A percentile compares a stretch with the other conserved stretches of the same genome.
phyloP scores from a whole-genome alignment of 345 rosid genomes.

The Ceriops decandra region DNA sequence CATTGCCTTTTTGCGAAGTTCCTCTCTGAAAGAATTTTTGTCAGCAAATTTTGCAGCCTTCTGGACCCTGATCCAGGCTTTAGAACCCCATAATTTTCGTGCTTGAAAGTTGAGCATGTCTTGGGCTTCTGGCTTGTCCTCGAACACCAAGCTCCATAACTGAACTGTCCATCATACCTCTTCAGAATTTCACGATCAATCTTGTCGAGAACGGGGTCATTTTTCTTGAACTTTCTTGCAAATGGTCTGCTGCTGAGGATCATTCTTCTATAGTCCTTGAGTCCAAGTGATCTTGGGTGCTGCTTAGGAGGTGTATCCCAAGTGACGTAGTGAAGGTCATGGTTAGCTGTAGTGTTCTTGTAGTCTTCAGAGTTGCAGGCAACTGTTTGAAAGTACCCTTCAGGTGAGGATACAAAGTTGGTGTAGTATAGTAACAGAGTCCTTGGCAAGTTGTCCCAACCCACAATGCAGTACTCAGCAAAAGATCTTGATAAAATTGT shows the following conservation, averaged over 20 bases:
- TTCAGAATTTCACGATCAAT: slow-evolving; percentile 73
- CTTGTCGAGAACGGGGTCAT: slow-evolving; percentile 61
- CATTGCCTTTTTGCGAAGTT: slow-evolving; percentile 64
- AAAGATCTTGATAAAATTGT: slow-evolving; percentile 82
- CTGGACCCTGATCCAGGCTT: slow-evolving; percentile 76
- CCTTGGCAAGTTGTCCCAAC: slow-evolving; percentile 90
- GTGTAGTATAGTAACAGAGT: slow-evolving; percentile 86
- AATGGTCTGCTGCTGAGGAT: slow-evolving; percentile 71
- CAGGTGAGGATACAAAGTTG: slow-evolving; percentile 83
- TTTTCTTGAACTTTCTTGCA: slow-evolving; percentile 77
- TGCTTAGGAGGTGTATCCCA: slow-evolving; percentile 99
- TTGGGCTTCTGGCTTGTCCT: slow-evolving; percentile 18
- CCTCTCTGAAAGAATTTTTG: slow-evolving; percentile 44
- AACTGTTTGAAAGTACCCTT: slow-evolving; percentile 90
- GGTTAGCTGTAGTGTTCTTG: slow-evolving; percentile 78
- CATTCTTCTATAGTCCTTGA: slow-evolving; percentile 65
- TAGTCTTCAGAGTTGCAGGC: slow-evolving; percentile 77
- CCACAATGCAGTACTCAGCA: slow-evolving; percentile 67
- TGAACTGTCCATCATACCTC: slow-evolving; percentile 33
- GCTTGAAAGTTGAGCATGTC: slow-evolving; percentile 31
- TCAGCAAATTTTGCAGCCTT: slow-evolving; percentile 54
- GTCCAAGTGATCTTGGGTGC: slow-evolving; percentile 64
- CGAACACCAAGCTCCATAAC: slow-evolving; percentile 58
- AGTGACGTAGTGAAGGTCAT: slow-evolving; percentile 77
- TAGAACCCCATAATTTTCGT: slow-evolving; percentile 40